A percentile compares a stretch with the other conserved stretches of the same genome.
These are phyloP conservation scores for Hyaloscypha hepaticicola DNA, from an alignment of 495 filamentous ascomycete genomes.

Conservation along the genomic window DNA sequence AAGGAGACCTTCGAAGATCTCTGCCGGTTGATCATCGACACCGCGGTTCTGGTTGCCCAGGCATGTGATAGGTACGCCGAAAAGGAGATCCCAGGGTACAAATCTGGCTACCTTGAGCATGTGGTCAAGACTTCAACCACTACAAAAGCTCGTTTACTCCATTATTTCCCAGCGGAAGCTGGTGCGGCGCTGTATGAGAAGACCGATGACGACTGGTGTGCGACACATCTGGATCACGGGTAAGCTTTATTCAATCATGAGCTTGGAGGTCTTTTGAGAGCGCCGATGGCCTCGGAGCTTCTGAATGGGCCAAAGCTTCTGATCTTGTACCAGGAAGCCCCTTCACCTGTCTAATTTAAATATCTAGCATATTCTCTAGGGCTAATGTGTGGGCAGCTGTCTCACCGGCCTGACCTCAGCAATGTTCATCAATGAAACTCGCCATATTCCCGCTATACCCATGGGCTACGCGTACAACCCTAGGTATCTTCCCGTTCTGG, in stretches of 20 bases:
- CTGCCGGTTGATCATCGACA: constrained; percentile 83
- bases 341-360: neutral
- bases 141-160: constrained; percentile 88
- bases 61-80: constrained; percentile 87
- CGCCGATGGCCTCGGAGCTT: too few species aligned
- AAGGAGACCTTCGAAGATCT: constrained; percentile 67
- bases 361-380: constrained; percentile 32
- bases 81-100: constrained; percentile 72
- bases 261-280: too few species aligned
- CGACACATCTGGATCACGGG: constrained; percentile 68
- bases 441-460: constrained; percentile 43
- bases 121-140: constrained; percentile 83
- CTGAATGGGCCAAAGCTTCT: too few species aligned
- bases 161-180: constrained; percentile 77
- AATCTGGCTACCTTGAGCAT: constrained; percentile 73
- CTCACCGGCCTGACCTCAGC: constrained; percentile 91
- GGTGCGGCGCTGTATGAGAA: constrained; percentile 31
- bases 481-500: constrained; percentile 49
- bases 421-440: constrained; percentile 88
- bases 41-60: constrained; percentile 77
- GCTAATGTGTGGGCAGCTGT: constrained; percentile 48
- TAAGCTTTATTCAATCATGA: neutral
- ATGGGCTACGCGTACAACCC: constrained; percentile 23
- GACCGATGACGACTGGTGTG: constrained; percentile 93
- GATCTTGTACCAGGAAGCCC: too few species aligned